These are phyloP conservation scores for Ustilago loliicola DNA, from an alignment of 1,284 basidiomycete species.

Conservation along the genomic window DNA sequence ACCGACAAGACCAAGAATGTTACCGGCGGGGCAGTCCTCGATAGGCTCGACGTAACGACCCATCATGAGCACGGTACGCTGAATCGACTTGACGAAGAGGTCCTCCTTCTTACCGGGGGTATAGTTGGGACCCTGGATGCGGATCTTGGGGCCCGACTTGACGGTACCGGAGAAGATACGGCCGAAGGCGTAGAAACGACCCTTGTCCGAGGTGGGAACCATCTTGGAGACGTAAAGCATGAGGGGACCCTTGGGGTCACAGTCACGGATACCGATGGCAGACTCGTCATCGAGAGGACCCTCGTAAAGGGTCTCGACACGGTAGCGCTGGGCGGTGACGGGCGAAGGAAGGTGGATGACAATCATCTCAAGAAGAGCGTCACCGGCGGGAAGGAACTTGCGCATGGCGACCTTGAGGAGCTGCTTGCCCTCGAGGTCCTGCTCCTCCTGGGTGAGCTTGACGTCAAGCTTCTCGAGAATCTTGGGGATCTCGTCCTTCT, in stretches of 20 bases:
- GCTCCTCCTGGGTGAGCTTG: constrained; percentile 89
- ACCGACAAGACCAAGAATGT: constrained; percentile 99
- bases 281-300: constrained; percentile 99
- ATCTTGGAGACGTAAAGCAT: constrained; percentile 99
- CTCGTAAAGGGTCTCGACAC: constrained; percentile 99
- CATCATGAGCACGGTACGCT: constrained; percentile 99
- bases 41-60: constrained; percentile 98
- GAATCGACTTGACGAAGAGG: constrained; percentile 96
- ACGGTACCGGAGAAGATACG: constrained; percentile 99
- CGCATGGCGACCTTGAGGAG: constrained; percentile 99
- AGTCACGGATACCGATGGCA: constrained; percentile 98
- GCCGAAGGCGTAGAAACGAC: constrained; percentile 99
- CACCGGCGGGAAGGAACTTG: constrained; percentile 99
- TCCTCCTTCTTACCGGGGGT: constrained; percentile 99
- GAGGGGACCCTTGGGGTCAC: constrained; percentile 95
- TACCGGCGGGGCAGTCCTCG: constrained; percentile 98
- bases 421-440: constrained; percentile 94
- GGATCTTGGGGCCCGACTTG: constrained; percentile 95
- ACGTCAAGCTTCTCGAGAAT: constrained; percentile 98
- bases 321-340: constrained; percentile 95
- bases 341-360: constrained; percentile 95
- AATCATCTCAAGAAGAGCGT: constrained; percentile 99
- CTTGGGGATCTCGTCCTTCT: constrained; percentile 87
- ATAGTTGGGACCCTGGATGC: constrained; percentile 99
- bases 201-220: constrained; percentile 99